A percentile compares a stretch with the other conserved stretches of the same genome.
Conservation (phyloP, 345 rosid genomes). For the Orychophragmus violaceus region DNA sequence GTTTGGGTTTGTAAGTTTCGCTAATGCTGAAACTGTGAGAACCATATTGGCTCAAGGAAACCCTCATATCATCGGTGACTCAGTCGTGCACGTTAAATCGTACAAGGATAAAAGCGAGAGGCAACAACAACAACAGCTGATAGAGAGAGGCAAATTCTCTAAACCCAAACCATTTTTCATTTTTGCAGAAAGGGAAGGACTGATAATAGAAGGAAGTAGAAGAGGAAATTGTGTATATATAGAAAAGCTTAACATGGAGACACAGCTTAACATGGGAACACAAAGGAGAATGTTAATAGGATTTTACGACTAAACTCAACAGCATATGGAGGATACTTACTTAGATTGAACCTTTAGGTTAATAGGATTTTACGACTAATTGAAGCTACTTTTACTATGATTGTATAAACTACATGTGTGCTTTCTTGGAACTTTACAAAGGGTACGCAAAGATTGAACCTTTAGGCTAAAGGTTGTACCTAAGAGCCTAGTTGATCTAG, state of each 20-base stretch:
- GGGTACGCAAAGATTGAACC: not conserved
- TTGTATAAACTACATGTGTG: not conserved
- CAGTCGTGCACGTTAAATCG: constrained; percentile 87
- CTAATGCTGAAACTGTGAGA: constrained; percentile 69
- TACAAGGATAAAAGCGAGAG: constrained; percentile 96
- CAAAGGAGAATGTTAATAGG: not conserved
- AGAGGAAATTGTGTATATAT: constrained; percentile 8
- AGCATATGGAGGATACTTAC: no score
- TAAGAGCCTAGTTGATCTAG: not conserved
- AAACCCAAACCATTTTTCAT: not conserved
- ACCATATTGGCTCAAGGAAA: constrained; percentile 72
- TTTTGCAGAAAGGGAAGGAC: constrained; percentile 17
- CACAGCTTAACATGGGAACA: no score
- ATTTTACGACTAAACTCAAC: no score
- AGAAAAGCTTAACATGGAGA: constrained; percentile 11
- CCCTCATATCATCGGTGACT: constrained; percentile 84
- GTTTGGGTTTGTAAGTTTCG: constrained; percentile 92
- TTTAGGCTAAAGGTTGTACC: no score
- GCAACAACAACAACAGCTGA: constrained; percentile 50
- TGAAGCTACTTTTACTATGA: not conserved
- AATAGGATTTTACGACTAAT: not conserved
- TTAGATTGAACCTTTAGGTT: no score
- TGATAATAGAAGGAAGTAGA: constrained; percentile 8
- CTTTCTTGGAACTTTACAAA: not conserved
- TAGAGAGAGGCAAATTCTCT: constrained; percentile 49